Percentiles rank a stretch among this genome's conserved stretches.
These are phyloP conservation scores for Boletus insuetus DNA, from an alignment of 768 basidiomycete species.

Conservation along the genomic window DNA sequence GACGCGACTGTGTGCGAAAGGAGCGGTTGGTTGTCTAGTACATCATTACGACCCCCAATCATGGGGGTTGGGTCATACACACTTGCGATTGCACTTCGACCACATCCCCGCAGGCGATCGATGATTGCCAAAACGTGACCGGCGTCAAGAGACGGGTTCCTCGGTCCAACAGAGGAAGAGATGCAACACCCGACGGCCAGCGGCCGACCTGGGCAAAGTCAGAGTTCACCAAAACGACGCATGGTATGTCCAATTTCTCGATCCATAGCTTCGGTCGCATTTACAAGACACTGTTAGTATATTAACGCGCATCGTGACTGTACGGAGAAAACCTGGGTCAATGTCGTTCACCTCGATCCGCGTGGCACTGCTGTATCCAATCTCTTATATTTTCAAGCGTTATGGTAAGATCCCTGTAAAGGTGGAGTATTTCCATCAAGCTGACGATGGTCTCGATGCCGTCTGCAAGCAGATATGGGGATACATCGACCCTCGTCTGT, in stretches of 20 bases:
- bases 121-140: no score
- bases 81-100: neutral
- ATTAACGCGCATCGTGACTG: conserved; percentile 90
- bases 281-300: conserved; percentile 44
- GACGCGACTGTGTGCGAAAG: conserved; percentile 4
- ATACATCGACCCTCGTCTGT: conserved; percentile 88
- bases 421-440: conserved; percentile 93
- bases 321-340: conserved; percentile 68
- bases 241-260: conserved; percentile 51
- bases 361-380: conserved; percentile 83
- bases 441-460: conserved; percentile 70
- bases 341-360: conserved; percentile 94
- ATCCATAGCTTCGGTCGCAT: neutral
- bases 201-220: conserved; percentile 49
- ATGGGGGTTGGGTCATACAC: neutral
- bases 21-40: neutral
- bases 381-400: conserved; percentile 73
- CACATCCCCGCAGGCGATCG: no score
- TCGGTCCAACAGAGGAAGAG: conserved; percentile 41
- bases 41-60: neutral
- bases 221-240: conserved; percentile 92
- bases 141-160: conserved; percentile 4
- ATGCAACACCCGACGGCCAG: conserved; percentile 10
- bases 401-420: conserved; percentile 90
- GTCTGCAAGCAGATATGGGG: conserved; percentile 89